Conservation (phyloP, 2,329 filamentous ascomycete species). For the Cordyceps cateniannulata region DNA sequence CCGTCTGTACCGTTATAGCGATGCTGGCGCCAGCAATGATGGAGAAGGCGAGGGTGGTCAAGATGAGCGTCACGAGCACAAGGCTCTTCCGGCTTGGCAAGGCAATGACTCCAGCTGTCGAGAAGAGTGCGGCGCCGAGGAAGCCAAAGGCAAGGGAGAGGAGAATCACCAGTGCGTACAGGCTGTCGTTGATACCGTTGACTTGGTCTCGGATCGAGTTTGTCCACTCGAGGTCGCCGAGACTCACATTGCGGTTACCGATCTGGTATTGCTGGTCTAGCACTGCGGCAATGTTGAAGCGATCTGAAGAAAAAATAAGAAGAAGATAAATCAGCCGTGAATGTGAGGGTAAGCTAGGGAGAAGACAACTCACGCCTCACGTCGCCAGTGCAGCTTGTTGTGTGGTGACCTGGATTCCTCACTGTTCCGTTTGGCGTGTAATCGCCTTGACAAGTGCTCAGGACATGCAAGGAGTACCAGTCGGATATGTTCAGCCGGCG, state of each 20-base stretch:
- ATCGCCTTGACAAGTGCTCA: constrained; percentile 40
- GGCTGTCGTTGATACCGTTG: constrained; percentile 41
- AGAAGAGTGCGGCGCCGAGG: constrained; percentile 37
- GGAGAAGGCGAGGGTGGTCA: constrained; percentile 31
- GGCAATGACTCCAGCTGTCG: constrained; percentile 30
- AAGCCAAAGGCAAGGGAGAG: constrained; percentile 39
- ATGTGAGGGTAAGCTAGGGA: neutral
- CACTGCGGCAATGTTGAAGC: constrained; percentile 40
- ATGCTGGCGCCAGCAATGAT: constrained; percentile 36
- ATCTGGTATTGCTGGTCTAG: constrained; percentile 39
- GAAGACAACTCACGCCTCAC: constrained; percentile 29
- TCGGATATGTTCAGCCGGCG: constrained; percentile 40
- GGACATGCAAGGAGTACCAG: constrained; percentile 47
- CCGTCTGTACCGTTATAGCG: constrained; percentile 30
- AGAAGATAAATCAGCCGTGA: neutral
- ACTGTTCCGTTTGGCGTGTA: constrained; percentile 38
- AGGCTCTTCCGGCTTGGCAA: constrained; percentile 21
- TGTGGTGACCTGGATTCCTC: constrained; percentile 31
- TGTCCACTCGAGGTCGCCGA: constrained; percentile 40
- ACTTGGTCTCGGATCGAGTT: constrained; percentile 39
- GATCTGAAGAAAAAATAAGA: neutral
- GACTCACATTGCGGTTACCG: constrained; percentile 38
- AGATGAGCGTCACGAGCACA: constrained; percentile 30
- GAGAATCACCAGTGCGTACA: constrained; percentile 42
- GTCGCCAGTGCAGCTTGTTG: constrained; percentile 38